phyloP scores from a whole-genome alignment of 148 eudicot species.

The Pharnaceum exiguum region DNA sequence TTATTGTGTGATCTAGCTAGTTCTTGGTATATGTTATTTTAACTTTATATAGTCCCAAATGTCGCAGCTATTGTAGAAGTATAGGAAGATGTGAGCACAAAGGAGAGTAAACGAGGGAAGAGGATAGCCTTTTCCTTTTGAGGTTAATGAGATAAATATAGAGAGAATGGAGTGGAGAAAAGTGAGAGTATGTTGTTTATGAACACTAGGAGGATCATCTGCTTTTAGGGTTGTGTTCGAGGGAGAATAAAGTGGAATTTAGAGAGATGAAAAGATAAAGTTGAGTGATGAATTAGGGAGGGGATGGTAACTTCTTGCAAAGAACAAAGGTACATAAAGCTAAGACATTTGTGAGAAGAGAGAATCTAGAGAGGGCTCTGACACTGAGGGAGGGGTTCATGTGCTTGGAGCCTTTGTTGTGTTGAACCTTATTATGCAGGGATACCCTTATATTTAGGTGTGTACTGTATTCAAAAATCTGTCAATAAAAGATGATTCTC shows the following conservation, averaged over 20 bases:
- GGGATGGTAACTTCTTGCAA: conserved; percentile 69
- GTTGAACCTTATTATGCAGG: conserved; percentile 16
- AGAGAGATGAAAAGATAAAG: conserved; percentile 17
- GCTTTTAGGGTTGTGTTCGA: conserved; percentile 56
- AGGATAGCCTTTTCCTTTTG: conserved; percentile 23
- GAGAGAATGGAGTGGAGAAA: conserved; percentile 19
- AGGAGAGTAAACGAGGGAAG: conserved; percentile 19
- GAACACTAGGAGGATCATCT: conserved; percentile 78
- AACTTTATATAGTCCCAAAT: conserved; percentile 9
- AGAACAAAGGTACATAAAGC: conserved; percentile 44
- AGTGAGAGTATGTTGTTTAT: conserved; percentile 43
- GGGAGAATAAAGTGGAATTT: conserved; percentile 76
- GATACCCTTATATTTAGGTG: conserved; percentile 11
- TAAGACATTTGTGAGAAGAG: conserved; percentile 10
- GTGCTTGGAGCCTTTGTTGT: conserved; percentile 26
- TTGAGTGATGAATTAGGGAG: conserved; percentile 21
- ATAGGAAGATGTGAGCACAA: conserved; percentile 20
- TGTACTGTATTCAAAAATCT: conserved; percentile 43
- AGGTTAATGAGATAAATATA: conserved; percentile 23
- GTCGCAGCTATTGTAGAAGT: conserved; percentile 30
- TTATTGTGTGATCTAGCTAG: background rate
- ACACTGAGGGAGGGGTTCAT: conserved; percentile 30
- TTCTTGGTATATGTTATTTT: background rate
- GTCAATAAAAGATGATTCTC: conserved; percentile 50
- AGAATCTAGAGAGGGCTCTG: conserved; percentile 21